Evolutionary conservation across 2,329 filamentous ascomycete genomes (phyloP).

Genomic region (Purpureocillium lavendulum): DNA sequence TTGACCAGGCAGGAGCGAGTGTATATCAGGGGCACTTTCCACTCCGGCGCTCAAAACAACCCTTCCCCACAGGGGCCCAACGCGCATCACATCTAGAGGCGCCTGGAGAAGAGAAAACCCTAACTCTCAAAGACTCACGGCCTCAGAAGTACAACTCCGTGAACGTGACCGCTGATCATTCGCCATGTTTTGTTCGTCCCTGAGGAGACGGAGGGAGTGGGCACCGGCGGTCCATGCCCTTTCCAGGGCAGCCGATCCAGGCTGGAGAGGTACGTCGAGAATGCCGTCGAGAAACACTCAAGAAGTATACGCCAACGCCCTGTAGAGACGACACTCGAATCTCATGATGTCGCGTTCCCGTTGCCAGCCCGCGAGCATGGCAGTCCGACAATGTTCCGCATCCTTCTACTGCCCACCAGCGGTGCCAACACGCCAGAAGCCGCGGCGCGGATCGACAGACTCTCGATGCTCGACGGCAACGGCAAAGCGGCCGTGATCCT

Average conservation of each 20-base stretch:
- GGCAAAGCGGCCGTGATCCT: slow-evolving; percentile 34
- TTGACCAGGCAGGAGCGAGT: too few species aligned
- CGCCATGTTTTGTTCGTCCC: slow-evolving; percentile 28
- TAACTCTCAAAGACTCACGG: too few species aligned
- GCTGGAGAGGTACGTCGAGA: slow-evolving; percentile 18
- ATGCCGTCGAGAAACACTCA: neutral
- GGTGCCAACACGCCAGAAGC: slow-evolving; percentile 23
- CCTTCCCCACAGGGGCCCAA: too few species aligned
- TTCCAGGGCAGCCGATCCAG: slow-evolving; percentile 4
- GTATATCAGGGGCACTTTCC: too few species aligned
- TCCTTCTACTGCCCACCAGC: slow-evolving; percentile 13
- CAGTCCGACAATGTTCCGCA: slow-evolving; percentile 18
- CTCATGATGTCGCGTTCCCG: slow-evolving; percentile 37
- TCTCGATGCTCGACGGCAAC: slow-evolving; percentile 31
- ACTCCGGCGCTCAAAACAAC: too few species aligned
- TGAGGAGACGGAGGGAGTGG: slow-evolving; percentile 29
- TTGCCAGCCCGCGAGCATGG: slow-evolving; percentile 9
- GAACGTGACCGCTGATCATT: too few species aligned
- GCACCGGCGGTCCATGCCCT: slow-evolving; percentile 19
- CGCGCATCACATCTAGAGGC: too few species aligned
- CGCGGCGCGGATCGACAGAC: slow-evolving; percentile 27
- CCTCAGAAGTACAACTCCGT: too few species aligned
- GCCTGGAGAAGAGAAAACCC: too few species aligned
- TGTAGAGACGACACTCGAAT: slow-evolving; percentile 31
- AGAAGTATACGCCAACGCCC: neutral